Evolutionary conservation across 257 asterid genomes (phyloP), one percentile per base, ranked within the genome.

Genomic region (Verbascum thapsus): DNA sequence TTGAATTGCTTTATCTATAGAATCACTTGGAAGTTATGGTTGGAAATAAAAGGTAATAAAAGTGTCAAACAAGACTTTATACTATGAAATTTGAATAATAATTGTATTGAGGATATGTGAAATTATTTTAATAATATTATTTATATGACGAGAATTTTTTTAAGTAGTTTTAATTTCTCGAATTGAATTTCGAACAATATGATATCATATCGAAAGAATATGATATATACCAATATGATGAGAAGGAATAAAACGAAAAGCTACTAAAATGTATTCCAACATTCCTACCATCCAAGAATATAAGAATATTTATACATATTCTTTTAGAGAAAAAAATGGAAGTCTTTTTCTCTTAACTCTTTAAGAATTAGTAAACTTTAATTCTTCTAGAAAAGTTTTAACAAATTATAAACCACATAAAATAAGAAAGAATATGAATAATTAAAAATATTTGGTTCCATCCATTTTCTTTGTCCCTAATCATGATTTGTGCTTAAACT

Each of bases 401-500:
- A 26, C 32, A 26, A 26, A 26, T 26, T 43, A 65, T 3, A 22
- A 48, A 51, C 72, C 65, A 67, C 50, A 56, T 3, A 67, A 32
- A 56, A 41, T 56, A 26, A 26, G n/a, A 26, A 5, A 26, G 32
- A 26, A 26, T 26, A 26, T n/a, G n/a, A n/a, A n/a, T 64, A 67
- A 20, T 37, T 11, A 13, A 17, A 64, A 64, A 22, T 57, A n/a
- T 64, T 40, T 64, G 51, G 40, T 39, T 50, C 60, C 51, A 51
- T 22, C 59, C 59, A 37, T 35, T 6, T 41, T 23, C 45, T 7
- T 44, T 12, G 26, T 32, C 53, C 55, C 22, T 32, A 0, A 32
- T 32, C 10, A 52, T 26, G 30, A 5, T 1, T 52, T 20, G 23
- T 64, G 34, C 23, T 50, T 8, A 63, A n/a, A n/a, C 37, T 30